Evolutionary conservation across 306 rosid species (phyloP), one percentile per base, ranked within the genome.

Genomic region (Pachyrhizus erosus): DNA sequence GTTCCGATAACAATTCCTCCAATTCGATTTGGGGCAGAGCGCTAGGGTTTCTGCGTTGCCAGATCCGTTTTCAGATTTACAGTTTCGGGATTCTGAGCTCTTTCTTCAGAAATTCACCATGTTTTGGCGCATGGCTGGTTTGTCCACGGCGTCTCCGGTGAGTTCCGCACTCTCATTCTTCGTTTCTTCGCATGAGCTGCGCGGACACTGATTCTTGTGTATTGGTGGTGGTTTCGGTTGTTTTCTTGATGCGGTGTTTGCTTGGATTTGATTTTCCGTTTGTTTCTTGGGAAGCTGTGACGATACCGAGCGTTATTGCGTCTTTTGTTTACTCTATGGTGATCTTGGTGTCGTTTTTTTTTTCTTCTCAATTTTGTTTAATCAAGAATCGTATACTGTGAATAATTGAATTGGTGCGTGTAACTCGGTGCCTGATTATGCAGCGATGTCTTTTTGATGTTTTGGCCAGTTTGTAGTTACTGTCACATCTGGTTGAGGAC

Each of bases 111-210:
- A 84, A 82, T 88, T 89, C 88, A 92, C 67, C 76, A 96, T 96
- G 99, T 96, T 96, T 86, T 96, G 99, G 99, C 97, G 97, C 64
- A 96, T 96, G 97, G 90, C 99, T 52, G 99, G 98, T 3, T 84
- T 96, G 91, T 94, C 98, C 85, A 92, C 98, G 10, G 94, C 98
- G 24, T 93, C 99, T 86, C 98, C 99, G 51, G 99, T 96, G 90
- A 90, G 99, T 93, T 75, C 23, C 20, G 5, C 34, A 15, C 75
- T 51, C 76, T 65, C 69, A 48, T 13, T 70, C 7, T 57, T 26
- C 27, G 20, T 26, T 65, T 46, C 46, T 70, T 62, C 27, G 20
- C 42, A 6, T 42, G 70, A 61, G 77, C 68, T 80, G 39, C 42
- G 21, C 31, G 0, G 39, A 70, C 37, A 58, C 79, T 80, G 37